Percentiles rank a stretch among this genome's conserved stretches.
Conservation (phyloP, 2,329 filamentous ascomycete species). For the Scedosporium aurantiacum region DNA sequence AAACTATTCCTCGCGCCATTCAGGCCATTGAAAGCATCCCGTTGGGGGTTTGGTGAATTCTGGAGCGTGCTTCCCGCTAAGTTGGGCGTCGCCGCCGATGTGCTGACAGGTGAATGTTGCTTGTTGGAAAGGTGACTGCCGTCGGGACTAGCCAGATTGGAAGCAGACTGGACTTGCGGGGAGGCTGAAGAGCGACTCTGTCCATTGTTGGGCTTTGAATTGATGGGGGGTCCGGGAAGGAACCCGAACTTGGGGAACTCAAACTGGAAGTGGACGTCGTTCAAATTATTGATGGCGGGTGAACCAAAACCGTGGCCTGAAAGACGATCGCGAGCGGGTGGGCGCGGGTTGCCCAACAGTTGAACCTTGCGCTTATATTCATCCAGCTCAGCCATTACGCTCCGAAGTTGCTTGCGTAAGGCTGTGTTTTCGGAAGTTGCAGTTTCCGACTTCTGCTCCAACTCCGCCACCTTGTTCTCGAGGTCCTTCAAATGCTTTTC, state of each 20-base stretch:
- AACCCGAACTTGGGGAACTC: slow-evolving; percentile 92
- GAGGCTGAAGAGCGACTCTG: neutral
- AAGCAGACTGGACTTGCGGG: neutral
- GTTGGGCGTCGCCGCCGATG: neutral
- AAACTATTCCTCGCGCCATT: slow-evolving; percentile 38
- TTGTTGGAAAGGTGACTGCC: neutral
- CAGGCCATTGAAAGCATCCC: neutral
- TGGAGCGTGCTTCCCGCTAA: neutral
- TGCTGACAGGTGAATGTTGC: slow-evolving; percentile 1
- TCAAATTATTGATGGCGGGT: slow-evolving; percentile 46
- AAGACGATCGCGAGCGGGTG: slow-evolving; percentile 7
- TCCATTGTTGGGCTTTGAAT: slow-evolving; percentile 5
- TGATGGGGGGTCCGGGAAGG: slow-evolving; percentile 39
- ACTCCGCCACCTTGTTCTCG: slow-evolving; percentile 64
- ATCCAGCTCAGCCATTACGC: slow-evolving; percentile 70
- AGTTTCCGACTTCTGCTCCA: slow-evolving; percentile 73
- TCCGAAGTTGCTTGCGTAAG: slow-evolving; percentile 78
- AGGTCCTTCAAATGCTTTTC: slow-evolving; percentile 82
- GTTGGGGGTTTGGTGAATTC: neutral
- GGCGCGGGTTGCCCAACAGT: slow-evolving; percentile 32
- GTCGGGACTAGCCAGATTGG: neutral
- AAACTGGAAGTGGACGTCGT: slow-evolving; percentile 79
- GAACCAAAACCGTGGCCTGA: slow-evolving; percentile 27
- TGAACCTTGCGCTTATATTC: slow-evolving; percentile 86
- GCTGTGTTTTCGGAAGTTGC: slow-evolving; percentile 77